Percentiles rank a stretch among this genome's conserved stretches.
phyloP scores from a whole-genome alignment of 2,329 filamentous ascomycete species.

The Sporothrix humicola region DNA sequence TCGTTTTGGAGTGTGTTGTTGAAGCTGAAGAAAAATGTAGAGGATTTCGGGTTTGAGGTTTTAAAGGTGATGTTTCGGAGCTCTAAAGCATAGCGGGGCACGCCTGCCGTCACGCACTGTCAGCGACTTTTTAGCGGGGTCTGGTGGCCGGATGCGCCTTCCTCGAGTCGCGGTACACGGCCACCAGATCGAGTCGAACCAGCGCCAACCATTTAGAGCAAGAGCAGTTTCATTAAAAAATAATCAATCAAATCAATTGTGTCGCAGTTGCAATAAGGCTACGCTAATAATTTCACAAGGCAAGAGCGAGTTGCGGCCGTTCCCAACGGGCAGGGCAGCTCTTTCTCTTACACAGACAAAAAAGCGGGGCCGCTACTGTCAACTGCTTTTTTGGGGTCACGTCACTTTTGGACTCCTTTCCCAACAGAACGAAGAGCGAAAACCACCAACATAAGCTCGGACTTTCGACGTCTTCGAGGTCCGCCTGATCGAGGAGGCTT shows the following conservation, averaged over 20 bases:
- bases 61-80: conserved; percentile 17
- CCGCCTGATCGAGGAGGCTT: not conserved
- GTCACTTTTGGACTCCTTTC: conserved; percentile 12
- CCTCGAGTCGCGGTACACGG: not conserved
- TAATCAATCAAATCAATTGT: not conserved
- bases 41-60: not conserved
- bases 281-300: conserved; percentile 14
- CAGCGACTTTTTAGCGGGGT: conserved; percentile 20
- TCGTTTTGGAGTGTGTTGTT: not conserved
- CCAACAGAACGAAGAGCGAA: conserved; percentile 10
- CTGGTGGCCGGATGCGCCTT: conserved; percentile 6
- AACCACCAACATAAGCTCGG: not conserved
- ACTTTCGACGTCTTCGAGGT: not conserved
- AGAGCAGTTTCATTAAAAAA: too few species aligned
- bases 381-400: conserved; percentile 14
- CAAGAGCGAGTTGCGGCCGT: conserved; percentile 15
- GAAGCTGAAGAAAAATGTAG: not conserved
- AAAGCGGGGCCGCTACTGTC: conserved; percentile 9
- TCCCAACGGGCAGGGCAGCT: conserved; percentile 21
- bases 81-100: conserved; percentile 18
- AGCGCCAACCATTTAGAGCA: too few species aligned
- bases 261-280: not conserved
- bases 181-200: not conserved
- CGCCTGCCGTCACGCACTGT: not conserved
- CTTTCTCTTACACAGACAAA: not conserved